Evolutionary conservation across 805 yeast genomes (phyloP), one percentile per base, ranked within the genome.

Genomic region (Jamesozyma spencerorum): DNA sequence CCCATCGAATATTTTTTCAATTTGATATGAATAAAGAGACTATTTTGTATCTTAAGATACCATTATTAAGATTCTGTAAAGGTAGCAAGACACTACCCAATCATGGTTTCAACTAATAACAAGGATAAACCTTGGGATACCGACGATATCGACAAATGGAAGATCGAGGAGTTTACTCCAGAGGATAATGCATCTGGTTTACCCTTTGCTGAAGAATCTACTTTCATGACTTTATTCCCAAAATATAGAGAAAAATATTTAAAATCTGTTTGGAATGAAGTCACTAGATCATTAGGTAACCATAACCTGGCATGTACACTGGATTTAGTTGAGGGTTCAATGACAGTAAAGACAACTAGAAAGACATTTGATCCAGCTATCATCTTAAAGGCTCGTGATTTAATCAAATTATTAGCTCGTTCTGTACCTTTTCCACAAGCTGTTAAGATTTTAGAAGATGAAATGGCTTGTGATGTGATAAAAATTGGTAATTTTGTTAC

Each of bases 91-190:
- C 31, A 28, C 14, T 28, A 28, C 5, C 6, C 14, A 28, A 14
- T 10, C 34, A 90, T 90, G 98, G 86, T 82, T 18, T 85, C 96
- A 2, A 85, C 94, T 36, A 88, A 90, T 63, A 85, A 92, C 63
- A 81, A 79, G 57, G 97, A 92, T 54, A 90, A 90, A 64, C 97
- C 97, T 39, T 88, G 97, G 97, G 97, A 88, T 59, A 88, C 95
- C 10, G 85, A 83, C 17, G 96, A 87, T 51, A 79, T 88, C 43
- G 95, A 88, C 60, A 88, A 90, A 61, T 90, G 98, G 98, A 70
- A 74, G 51, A 69, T 78, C 28, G 95, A 85, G 28, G 94, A 86
- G 42, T 92, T 92, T 69, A 81, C 73, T 50, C 85, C 86, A 2
- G 95, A 86, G 52, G 95, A 92, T 58, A 85, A 87, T 57, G 79